Evolutionary conservation across 2,329 filamentous ascomycete species (phyloP).

Genomic region (Alternaria brassicicola): DNA sequence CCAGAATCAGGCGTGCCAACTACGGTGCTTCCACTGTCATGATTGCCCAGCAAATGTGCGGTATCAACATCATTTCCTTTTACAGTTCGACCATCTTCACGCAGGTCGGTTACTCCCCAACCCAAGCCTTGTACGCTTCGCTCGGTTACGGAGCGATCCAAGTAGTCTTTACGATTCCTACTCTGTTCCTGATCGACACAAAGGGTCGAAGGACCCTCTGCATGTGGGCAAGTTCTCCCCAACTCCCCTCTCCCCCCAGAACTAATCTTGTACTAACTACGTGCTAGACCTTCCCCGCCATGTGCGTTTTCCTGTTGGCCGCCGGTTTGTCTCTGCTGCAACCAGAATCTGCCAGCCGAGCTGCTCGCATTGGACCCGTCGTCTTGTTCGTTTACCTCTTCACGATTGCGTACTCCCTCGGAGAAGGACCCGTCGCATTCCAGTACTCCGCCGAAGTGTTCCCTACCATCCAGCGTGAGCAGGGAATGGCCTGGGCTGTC

Average conservation of each 20-base stretch:
- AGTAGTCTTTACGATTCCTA: conserved; percentile 46
- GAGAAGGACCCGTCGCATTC: conserved; percentile 59
- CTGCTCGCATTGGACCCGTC: conserved; percentile 41
- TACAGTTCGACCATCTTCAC: conserved; percentile 81
- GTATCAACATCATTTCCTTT: conserved; percentile 76
- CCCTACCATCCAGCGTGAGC: conserved; percentile 49
- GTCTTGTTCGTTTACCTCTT: conserved; percentile 34
- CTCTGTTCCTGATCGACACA: conserved; percentile 49
- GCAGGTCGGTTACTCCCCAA: conserved; percentile 32
- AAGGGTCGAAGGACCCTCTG: conserved; percentile 44
- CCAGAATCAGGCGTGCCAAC: conserved; percentile 47
- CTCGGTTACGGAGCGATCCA: conserved; percentile 47
- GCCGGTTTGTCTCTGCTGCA: conserved; percentile 46
- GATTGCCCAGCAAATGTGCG: conserved; percentile 50
- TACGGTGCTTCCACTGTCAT: conserved; percentile 50
- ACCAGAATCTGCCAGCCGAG: conserved; percentile 19
- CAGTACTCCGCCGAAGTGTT: conserved; percentile 49
- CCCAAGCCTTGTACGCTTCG: conserved; percentile 44
- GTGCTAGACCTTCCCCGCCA: conserved; percentile 41
- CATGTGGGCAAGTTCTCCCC: conserved; percentile 22
- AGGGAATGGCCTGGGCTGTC: conserved; percentile 51
- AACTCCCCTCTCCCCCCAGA: neutral
- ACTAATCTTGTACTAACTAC: neutral
- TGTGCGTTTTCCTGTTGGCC: conserved; percentile 47
- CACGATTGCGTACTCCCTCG: conserved; percentile 44